phyloP scores from a whole-genome alignment of 208 protist species.

The Trypanosoma boissoni region DNA sequence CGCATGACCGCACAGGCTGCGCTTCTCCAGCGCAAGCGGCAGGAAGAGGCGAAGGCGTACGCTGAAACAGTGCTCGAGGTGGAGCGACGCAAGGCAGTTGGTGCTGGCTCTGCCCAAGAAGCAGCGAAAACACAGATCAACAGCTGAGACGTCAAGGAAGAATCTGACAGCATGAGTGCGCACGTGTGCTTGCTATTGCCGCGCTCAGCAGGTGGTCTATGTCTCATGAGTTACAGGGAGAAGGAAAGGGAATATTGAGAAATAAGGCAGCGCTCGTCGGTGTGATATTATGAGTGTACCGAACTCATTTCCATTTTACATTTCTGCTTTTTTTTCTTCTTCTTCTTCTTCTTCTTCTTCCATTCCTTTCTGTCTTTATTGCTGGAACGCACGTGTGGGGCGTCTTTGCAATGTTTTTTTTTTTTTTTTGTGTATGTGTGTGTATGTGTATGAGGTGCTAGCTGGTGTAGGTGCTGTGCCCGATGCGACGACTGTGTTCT shows the following conservation, averaged over 20 bases:
- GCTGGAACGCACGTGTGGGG: too few relatives aligned
- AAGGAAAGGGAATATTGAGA: too few relatives aligned
- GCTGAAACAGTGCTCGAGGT: slow-evolving; percentile 61
- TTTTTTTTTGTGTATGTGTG: not conserved
- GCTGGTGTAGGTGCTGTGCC: not conserved
- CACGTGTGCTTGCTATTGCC: too few relatives aligned
- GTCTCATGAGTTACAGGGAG: too few relatives aligned
- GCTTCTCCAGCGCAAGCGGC: slow-evolving; percentile 53
- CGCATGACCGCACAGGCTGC: slow-evolving; percentile 39
- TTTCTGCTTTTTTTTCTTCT: not conserved
- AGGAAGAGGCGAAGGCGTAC: slow-evolving; percentile 71
- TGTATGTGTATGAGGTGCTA: not conserved
- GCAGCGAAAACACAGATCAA: too few relatives aligned
- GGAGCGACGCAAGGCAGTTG: slow-evolving; percentile 45
- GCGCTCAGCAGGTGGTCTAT: too few relatives aligned
- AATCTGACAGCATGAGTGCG: too few relatives aligned
- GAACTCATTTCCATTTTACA: not conserved
- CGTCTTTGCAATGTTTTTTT: not conserved
- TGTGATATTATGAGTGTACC: not conserved
- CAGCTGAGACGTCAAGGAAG: too few relatives aligned
- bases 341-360: not conserved
- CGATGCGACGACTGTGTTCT: slow-evolving; percentile 1
- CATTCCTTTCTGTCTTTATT: not conserved
- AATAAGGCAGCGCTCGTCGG: not conserved
- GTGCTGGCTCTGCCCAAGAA: slow-evolving; percentile 11